A percentile compares a stretch with the other conserved stretches of the same genome.
Conservation (phyloP, 176 grass and related monocot genomes). For the Triticum timopheevii region DNA sequence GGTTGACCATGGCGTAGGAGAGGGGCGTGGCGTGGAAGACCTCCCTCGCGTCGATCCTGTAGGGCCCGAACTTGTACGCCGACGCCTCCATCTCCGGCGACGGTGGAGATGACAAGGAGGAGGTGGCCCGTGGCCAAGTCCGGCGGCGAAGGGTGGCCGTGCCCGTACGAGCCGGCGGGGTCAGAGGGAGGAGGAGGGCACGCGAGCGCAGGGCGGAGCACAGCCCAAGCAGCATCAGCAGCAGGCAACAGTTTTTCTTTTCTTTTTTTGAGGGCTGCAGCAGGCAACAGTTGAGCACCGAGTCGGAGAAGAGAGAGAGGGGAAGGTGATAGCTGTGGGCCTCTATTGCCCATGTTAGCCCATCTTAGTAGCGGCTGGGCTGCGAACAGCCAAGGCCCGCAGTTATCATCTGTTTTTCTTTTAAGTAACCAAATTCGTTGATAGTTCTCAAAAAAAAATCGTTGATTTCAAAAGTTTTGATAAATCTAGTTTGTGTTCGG, state of each 20-base stretch:
- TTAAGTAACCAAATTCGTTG: too few species aligned
- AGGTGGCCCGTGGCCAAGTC: background rate
- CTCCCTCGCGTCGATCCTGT: conserved; percentile 74
- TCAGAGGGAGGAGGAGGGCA: background rate
- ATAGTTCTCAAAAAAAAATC: too few species aligned
- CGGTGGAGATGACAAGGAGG: background rate
- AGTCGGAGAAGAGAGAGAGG: background rate
- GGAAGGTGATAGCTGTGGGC: too few species aligned
- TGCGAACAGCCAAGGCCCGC: too few species aligned
- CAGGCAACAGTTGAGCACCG: background rate
- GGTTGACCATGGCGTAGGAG: conserved; percentile 92
- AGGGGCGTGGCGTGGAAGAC: conserved; percentile 77
- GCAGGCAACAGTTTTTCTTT: background rate
- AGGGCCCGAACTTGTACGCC: conserved; percentile 68
- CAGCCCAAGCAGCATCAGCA: background rate
- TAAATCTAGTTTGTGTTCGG: too few species aligned
- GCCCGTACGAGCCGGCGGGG: background rate
- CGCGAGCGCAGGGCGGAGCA: background rate
- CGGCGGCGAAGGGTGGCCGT: background rate
- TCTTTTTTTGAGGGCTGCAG: too few species aligned
- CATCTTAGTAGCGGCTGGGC: too few species aligned
- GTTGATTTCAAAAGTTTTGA: too few species aligned
- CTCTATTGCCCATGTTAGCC: too few species aligned
- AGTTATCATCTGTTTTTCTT: too few species aligned
- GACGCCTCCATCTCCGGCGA: conserved; percentile 21